phyloP scores from a whole-genome alignment of 768 basidiomycete genomes.

The Suillus tomentosus region DNA sequence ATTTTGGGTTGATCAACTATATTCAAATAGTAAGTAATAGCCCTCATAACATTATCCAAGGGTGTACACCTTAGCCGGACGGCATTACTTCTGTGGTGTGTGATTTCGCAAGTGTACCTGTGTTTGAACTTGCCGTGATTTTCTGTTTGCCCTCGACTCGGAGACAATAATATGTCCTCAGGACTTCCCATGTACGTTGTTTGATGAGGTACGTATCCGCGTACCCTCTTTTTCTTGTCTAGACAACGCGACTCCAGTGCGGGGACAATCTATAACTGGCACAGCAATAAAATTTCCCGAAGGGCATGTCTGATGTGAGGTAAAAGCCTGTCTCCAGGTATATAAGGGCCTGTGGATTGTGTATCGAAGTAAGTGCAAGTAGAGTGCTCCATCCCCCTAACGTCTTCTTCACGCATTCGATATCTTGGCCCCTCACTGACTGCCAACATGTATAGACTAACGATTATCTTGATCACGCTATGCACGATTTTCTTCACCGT shows the following conservation, averaged over 20 bases:
- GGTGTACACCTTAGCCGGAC: neutral
- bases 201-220: slow-evolving; percentile 13
- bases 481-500: slow-evolving; percentile 43
- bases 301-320: slow-evolving; percentile 27
- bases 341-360: slow-evolving; percentile 25
- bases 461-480: slow-evolving; percentile 38
- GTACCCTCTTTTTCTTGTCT: slow-evolving; percentile 24
- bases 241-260: slow-evolving; percentile 32
- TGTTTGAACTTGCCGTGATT: slow-evolving; percentile 14
- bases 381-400: slow-evolving; percentile 1
- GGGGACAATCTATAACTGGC: slow-evolving; percentile 22
- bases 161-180: slow-evolving; percentile 22
- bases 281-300: slow-evolving; percentile 26
- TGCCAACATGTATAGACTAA: slow-evolving; percentile 22
- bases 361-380: neutral
- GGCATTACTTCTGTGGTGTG: slow-evolving; percentile 7
- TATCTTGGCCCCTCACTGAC: neutral
- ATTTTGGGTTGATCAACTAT: neutral
- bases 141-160: slow-evolving; percentile 20
- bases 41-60: neutral
- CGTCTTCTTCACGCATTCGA: neutral
- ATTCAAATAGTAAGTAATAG: slow-evolving; percentile 1
- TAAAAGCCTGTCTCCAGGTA: slow-evolving; percentile 27
- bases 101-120: slow-evolving; percentile 17
- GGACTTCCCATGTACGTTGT: slow-evolving; percentile 17